These are phyloP conservation scores for Clathrus columnatus DNA, from an alignment of 768 basidiomycete species.

Conservation along the genomic window DNA sequence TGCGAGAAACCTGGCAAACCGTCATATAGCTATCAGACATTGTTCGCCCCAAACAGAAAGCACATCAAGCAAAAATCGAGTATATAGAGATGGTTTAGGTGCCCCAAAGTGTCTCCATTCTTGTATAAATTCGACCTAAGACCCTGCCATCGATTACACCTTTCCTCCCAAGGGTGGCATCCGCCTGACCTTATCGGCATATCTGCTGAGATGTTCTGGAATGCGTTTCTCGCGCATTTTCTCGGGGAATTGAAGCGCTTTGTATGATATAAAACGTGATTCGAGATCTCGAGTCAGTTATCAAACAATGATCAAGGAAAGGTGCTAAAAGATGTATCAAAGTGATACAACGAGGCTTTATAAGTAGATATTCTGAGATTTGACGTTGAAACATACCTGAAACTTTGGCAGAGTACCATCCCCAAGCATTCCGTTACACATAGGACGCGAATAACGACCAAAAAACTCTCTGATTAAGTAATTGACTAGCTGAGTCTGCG, in stretches of 20 bases:
- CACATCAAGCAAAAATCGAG: neutral
- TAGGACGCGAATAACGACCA: no score
- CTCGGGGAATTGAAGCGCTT: constrained; percentile 22
- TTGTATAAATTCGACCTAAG: neutral
- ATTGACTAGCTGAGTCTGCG: no score
- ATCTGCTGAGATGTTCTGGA: neutral
- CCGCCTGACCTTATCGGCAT: no score
- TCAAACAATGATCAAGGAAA: constrained; percentile 21
- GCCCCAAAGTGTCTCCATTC: neutral
- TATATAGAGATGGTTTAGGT: neutral
- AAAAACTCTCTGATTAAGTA: no score
- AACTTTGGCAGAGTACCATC: constrained; percentile 6
- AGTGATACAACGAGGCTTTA: constrained; percentile 5
- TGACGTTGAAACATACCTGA: neutral
- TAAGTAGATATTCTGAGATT: neutral
- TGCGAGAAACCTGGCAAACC: no score
- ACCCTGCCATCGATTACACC: neutral
- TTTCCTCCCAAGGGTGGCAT: neutral
- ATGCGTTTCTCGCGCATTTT: neutral
- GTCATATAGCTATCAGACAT: neutral
- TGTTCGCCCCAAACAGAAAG: neutral
- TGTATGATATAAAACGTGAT: constrained; percentile 18
- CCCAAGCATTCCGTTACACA: no score
- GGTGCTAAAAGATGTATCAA: constrained; percentile 21
- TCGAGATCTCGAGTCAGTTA: constrained; percentile 20